Evolutionary conservation across 495 filamentous ascomycete species (phyloP), one percentile per base, ranked within the genome.

Genomic region (Xylaria grammica): DNA sequence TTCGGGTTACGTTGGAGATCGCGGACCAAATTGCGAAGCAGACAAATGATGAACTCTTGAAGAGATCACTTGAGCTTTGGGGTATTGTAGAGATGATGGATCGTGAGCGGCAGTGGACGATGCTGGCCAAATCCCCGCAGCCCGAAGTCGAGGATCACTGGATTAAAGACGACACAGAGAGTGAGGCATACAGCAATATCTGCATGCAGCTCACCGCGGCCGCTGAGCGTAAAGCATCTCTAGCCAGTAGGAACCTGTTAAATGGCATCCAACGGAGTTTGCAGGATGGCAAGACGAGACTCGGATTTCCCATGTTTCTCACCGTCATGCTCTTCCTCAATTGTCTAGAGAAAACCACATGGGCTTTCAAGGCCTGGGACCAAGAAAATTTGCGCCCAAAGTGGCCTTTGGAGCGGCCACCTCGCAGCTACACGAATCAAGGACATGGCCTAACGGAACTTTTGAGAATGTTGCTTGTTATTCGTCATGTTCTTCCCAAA

Each of bases 281-380:
- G n/a, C 89, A 90, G 65, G 86, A 90, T 48, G 85, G 87, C 71
- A 89, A 91, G 74, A 84, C 82, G 45, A 89, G 84, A 63, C 85
- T 85, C 68, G 78, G 79, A 44, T 92, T 93, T 63, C 87, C 89
- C 69, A 92, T 89, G 48, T 94, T 91, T 74, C 79, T 94, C 17
- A 86, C 89, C 4, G 85, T 88, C 13, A 75, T 94, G 60, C 84
- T 95, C 38, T 82, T 94, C 19, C 79, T 95, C 40, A 91, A 89
- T 73, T 92, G 90, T 61, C 85, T 94, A 10, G 92, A 95, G 76
- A 89, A 91, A 72, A 90, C 89, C n/a, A 90, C 87, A 56, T 94
- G 91, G 89, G 82, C 91, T 0, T 93, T 91, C 79, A 88, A 86
- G 36, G 87, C 84, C 0, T 92, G 88, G 88, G 87, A 90, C 46